Evolutionary conservation across 2,329 filamentous ascomycete genomes (phyloP).

Genomic region (Aspergillus pseudoviridinutans): DNA sequence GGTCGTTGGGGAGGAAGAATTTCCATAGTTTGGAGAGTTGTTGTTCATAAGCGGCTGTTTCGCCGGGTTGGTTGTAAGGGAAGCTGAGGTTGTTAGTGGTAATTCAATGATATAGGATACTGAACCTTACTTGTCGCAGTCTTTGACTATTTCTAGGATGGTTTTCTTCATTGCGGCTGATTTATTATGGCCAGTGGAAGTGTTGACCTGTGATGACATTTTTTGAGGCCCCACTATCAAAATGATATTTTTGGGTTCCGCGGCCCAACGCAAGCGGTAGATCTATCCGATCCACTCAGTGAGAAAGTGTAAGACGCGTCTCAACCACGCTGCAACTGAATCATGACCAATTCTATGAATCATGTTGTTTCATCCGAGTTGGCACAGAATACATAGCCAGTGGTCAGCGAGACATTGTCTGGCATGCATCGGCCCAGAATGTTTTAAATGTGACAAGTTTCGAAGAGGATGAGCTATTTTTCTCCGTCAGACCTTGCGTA

Average conservation of each 20-base stretch:
- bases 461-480: neutral
- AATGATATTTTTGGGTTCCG: neutral
- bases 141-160: conserved; percentile 1
- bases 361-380: neutral
- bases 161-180: neutral
- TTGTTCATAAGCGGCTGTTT: conserved; percentile 1
- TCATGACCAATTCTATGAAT: neutral
- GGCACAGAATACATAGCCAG: no score
- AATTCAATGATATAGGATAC: neutral
- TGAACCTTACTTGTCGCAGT: conserved; percentile 3
- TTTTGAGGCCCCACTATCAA: neutral
- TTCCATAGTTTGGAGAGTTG: conserved; percentile 3
- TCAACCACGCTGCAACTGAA: neutral
- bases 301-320: neutral
- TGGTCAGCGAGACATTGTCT: neutral
- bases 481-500: neutral
- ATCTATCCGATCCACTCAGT: neutral
- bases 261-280: neutral
- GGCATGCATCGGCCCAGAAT: neutral
- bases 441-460: neutral
- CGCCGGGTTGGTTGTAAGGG: conserved; percentile 6
- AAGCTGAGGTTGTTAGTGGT: neutral
- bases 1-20: conserved; percentile 8
- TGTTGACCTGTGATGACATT: neutral
- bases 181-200: neutral